Base-by-base conservation (phyloP, 441 rosid species). In the Arabidopsis hybrid region DNA sequence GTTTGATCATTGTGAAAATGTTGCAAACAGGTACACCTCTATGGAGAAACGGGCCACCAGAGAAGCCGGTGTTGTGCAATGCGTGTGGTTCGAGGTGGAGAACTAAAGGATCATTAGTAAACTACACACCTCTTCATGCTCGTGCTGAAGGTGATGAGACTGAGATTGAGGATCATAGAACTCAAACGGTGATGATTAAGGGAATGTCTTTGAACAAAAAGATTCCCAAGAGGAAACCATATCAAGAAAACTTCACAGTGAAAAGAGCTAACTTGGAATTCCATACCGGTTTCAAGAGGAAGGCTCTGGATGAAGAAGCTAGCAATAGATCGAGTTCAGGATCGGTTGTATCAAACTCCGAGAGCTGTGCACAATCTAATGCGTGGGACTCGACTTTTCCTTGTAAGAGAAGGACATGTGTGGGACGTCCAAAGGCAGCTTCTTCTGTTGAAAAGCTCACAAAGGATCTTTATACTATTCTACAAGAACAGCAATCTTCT, bases 41-140 rank as follows among this genome's bases (percentile, higher is more conserved):
- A 60, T 96, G 99, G 99, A 87, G 98, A 71, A 96, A 96, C 69
- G 99, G 99, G 52, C 99, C 99, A 80, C 95, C 97, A 12, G 98
- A 95, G 84, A 95, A 95, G 91, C 99, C 99, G 1, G 97, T 95
- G 3, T 74, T 95, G 60, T 95, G 98, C 89, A 95, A 95, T 87
- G 98, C 99, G 18, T 95, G 99, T 74, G 99, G 99, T 6, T 95
- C 99, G 34, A 89, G 98, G 42, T 95, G 99, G 99, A 89, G 99
- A 81, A 95, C 99, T 26, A 95, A 93, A 62, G 98, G 99, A 72
- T 88, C 98, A 38, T 83, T 95, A 18, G 90, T 81, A 9, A 95
- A 95, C 75, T 95, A 95, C 75, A 93, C 98, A 17, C 99, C 99
- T 11, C 92, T 95, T 62, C 98, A 93, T 82, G 83, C 98, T 1